Conservation (phyloP, 441 rosid species). For the Rhodomyrtus psidioides region DNA sequence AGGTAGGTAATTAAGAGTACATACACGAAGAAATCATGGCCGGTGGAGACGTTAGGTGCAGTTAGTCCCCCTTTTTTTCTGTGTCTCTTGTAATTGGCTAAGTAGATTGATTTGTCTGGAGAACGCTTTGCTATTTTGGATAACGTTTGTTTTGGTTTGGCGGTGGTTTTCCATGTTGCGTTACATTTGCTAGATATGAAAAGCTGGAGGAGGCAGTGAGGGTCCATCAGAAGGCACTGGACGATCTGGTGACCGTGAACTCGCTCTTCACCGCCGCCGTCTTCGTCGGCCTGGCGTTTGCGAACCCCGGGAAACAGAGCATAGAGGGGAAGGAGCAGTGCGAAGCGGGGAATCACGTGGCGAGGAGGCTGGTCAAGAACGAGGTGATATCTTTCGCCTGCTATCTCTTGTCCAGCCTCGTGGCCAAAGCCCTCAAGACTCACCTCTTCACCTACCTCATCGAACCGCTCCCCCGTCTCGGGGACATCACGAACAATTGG, state of each 20-base stretch:
- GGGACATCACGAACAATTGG: no score
- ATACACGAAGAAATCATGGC: not conserved
- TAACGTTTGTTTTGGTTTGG: not conserved
- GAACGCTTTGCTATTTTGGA: not conserved
- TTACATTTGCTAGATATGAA: not conserved
- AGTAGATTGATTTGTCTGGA: not conserved
- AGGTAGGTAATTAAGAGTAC: not conserved
- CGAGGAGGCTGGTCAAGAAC: not conserved
- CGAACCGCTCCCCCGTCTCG: fast-evolving
- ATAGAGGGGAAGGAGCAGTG: not conserved
- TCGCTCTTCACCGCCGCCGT: not conserved
- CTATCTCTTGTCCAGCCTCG: conserved; percentile 8
- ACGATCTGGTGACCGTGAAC: not conserved
- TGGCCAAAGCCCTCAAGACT: conserved; percentile 5
- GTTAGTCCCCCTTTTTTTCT: not conserved
- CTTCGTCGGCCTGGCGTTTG: not conserved
- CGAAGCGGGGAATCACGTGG: not conserved
- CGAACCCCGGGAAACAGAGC: not conserved
- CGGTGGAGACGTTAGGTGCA: no score
- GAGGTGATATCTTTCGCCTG: not conserved
- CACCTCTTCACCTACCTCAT: not conserved
- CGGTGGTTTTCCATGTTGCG: not conserved
- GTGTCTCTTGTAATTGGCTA: not conserved
- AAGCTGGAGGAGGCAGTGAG: not conserved
- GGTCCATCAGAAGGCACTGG: not conserved